A percentile compares a stretch with the other conserved stretches of the same genome.
Evolutionary conservation across 2,329 filamentous ascomycete species (phyloP).

Genomic region (Lachnellula cervina): DNA sequence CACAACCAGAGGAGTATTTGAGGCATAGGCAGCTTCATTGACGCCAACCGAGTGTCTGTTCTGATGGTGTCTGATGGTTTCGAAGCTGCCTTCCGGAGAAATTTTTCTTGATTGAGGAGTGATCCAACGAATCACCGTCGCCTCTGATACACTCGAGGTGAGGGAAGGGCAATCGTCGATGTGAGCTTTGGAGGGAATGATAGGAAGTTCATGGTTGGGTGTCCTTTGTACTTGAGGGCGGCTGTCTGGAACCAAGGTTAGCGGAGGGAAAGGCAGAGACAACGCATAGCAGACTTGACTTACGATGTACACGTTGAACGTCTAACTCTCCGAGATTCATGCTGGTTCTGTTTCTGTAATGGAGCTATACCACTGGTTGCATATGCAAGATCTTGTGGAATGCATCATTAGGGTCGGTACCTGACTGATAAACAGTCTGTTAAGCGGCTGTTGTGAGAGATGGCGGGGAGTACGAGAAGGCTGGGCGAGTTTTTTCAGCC

Average conservation of each 20-base stretch:
- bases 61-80: slow-evolving; percentile 13
- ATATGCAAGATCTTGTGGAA: slow-evolving; percentile 23
- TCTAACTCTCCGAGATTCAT: slow-evolving; percentile 28
- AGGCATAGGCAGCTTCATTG: slow-evolving; percentile 22
- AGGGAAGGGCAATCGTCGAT: slow-evolving; percentile 23
- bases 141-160: slow-evolving; percentile 21
- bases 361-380: slow-evolving; percentile 16
- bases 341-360: slow-evolving; percentile 9
- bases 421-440: slow-evolving; percentile 16
- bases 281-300: slow-evolving; percentile 11
- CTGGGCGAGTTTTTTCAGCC: slow-evolving; percentile 18
- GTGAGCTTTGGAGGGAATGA: slow-evolving; percentile 20
- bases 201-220: slow-evolving; percentile 15
- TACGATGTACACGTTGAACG: slow-evolving; percentile 22
- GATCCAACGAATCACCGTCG: slow-evolving; percentile 27
- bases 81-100: slow-evolving; percentile 6
- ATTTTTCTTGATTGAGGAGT: slow-evolving; percentile 20
- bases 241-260: slow-evolving; percentile 16
- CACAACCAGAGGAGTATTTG: slow-evolving; percentile 20
- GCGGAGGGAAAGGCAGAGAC: slow-evolving; percentile 12
- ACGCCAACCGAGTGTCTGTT: slow-evolving; percentile 14
- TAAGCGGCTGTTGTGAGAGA: slow-evolving; percentile 19
- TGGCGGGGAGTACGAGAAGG: slow-evolving; percentile 17
- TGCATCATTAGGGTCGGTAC: slow-evolving; percentile 23
- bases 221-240: slow-evolving; percentile 23